These are phyloP conservation scores for Pseudopithomyces chartarum DNA, from an alignment of 2,329 filamentous ascomycete species.

Conservation along the genomic window DNA sequence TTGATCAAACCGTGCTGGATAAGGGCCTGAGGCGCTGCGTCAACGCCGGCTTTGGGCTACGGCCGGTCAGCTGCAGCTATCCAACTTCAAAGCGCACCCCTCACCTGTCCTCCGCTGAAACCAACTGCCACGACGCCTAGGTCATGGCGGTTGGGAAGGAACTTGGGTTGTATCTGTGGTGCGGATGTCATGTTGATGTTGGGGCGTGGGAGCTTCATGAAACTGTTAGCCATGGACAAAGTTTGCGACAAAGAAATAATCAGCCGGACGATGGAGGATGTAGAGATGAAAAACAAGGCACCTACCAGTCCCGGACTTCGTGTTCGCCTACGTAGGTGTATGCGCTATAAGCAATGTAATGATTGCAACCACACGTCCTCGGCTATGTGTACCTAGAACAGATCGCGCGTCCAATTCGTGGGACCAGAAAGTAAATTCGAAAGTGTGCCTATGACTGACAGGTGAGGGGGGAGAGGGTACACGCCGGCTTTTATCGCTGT, in stretches of 20 bases:
- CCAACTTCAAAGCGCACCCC: slow-evolving; percentile 24
- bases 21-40: slow-evolving; percentile 85
- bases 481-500: slow-evolving; percentile 34
- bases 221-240: background rate
- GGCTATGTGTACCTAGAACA: slow-evolving; percentile 11
- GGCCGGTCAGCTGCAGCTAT: slow-evolving; percentile 15
- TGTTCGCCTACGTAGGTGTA: slow-evolving; percentile 2
- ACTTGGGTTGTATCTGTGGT: slow-evolving; percentile 68
- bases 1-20: slow-evolving; percentile 85
- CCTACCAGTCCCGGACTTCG: background rate
- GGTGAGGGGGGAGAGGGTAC: slow-evolving; percentile 18
- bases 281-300: background rate
- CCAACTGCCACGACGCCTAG: slow-evolving; percentile 93
- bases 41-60: slow-evolving; percentile 88
- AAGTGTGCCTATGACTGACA: slow-evolving; percentile 3
- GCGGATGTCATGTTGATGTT: slow-evolving; percentile 57
- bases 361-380: slow-evolving; percentile 6
- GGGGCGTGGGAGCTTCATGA: slow-evolving; percentile 1
- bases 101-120: slow-evolving; percentile 94
- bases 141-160: slow-evolving; percentile 78
- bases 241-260: slow-evolving; percentile 2
- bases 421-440: slow-evolving; percentile 7
- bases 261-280: background rate
- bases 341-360: slow-evolving; percentile 5
- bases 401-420: slow-evolving; percentile 2